phyloP scores from a whole-genome alignment of 768 basidiomycete genomes.

The Lyophyllum decastes region DNA sequence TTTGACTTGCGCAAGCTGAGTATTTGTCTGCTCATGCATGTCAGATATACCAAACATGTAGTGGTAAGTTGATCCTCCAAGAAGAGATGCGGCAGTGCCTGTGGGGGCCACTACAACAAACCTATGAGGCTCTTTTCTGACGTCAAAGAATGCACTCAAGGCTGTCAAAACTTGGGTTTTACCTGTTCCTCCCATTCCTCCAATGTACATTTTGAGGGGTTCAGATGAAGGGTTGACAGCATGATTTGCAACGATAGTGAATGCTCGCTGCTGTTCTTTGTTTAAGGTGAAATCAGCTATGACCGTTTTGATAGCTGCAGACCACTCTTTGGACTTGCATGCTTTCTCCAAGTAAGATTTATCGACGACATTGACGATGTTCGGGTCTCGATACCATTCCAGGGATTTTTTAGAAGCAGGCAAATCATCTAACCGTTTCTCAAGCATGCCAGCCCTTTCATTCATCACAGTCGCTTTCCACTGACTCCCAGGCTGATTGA shows the following conservation, averaged over 20 bases:
- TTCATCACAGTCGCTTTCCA: background rate
- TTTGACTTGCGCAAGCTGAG: constrained; percentile 14
- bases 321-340: background rate
- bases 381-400: background rate
- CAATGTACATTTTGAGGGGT: constrained; percentile 30
- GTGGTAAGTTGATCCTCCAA: constrained; percentile 38
- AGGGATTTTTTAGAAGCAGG: background rate
- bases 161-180: constrained; percentile 30
- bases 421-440: background rate
- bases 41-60: constrained; percentile 27
- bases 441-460: background rate
- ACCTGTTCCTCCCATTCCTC: constrained; percentile 34
- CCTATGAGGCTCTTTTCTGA: background rate
- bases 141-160: background rate
- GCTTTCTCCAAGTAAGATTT: background rate
- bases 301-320: background rate
- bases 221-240: background rate
- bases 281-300: background rate
- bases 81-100: constrained; percentile 29
- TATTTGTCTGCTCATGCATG: background rate
- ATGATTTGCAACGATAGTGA: constrained; percentile 20
- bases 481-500: background rate
- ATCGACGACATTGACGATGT: background rate
- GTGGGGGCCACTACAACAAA: constrained; percentile 23
- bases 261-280: constrained; percentile 11